These are phyloP conservation scores for Pugionium cornutum DNA, from an alignment of 345 rosid genomes.

Conservation along the genomic window DNA sequence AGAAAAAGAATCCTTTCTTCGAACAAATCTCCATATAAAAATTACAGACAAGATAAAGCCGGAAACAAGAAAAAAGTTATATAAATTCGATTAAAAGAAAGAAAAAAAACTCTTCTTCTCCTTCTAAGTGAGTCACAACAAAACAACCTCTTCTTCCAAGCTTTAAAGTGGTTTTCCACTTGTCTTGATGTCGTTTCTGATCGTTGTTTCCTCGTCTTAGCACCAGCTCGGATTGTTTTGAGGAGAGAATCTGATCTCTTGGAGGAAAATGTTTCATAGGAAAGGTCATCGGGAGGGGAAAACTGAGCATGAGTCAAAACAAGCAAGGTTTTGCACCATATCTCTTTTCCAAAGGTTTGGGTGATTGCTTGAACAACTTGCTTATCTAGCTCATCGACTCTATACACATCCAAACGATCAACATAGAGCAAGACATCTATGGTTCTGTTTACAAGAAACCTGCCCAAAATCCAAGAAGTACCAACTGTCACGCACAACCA, in stretches of 20 bases:
- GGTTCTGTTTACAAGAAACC: conserved; percentile 78
- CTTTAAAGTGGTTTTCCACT: conserved; percentile 50
- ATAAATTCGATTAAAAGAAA: conserved; percentile 1
- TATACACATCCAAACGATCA: conserved; percentile 78
- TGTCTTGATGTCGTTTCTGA: conserved; percentile 51
- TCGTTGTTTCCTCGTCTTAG: conserved; percentile 56
- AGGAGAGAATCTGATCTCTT: conserved; percentile 75
- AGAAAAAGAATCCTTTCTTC: too few species aligned
- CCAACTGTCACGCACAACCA: neutral
- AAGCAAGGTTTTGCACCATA: conserved; percentile 75
- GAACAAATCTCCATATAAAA: conserved; percentile 15
- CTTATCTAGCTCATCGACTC: conserved; percentile 88
- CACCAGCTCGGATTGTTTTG: conserved; percentile 56
- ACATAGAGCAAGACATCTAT: conserved; percentile 73
- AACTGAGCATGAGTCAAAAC: conserved; percentile 86
- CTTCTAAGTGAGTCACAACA: conserved; percentile 23
- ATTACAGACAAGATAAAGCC: conserved; percentile 26
- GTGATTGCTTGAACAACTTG: conserved; percentile 71
- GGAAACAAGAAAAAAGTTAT: conserved; percentile 23
- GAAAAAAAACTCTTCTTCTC: conserved; percentile 25
- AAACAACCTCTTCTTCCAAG: conserved; percentile 27
- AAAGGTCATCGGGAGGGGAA: conserved; percentile 75
- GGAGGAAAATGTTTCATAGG: conserved; percentile 60
- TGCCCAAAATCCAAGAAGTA: conserved; percentile 36
- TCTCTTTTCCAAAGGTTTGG: conserved; percentile 72